Conservation (phyloP, 2,329 filamentous ascomycete genomes). For the Periglandula ipomoeae region DNA sequence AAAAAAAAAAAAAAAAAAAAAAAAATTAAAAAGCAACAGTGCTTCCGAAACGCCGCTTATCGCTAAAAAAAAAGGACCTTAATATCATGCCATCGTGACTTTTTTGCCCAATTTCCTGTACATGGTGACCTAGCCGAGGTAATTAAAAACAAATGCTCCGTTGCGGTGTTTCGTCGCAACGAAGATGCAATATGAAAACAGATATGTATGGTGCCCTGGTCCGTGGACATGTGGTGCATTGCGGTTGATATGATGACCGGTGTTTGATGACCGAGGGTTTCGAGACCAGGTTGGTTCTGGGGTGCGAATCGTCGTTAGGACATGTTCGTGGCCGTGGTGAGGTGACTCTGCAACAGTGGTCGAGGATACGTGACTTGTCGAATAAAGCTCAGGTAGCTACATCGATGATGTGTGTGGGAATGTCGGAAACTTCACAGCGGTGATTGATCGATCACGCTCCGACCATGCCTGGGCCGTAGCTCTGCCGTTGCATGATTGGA, state of each 20-base stretch:
- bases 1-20: not conserved
- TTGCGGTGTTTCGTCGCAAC: not conserved
- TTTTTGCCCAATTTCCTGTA: not conserved
- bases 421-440: not conserved
- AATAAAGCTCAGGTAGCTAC: not conserved
- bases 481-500: constrained; percentile 38
- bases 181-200: constrained; percentile 3
- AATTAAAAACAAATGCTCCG: not conserved
- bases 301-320: not conserved
- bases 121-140: not conserved
- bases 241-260: not conserved
- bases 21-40: not conserved
- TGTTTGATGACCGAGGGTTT: not conserved
- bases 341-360: not conserved
- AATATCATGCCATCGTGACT: constrained; percentile 1
- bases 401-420: not conserved
- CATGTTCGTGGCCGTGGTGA: not conserved
- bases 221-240: not conserved
- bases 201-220: not conserved
- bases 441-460: constrained; percentile 33
- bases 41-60: not conserved
- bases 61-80: not conserved
- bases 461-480: constrained; percentile 50
- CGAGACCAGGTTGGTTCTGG: not conserved
- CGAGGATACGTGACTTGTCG: not conserved